phyloP scores from a whole-genome alignment of 768 basidiomycete species.

The Tylopilus plumbeoviolaceoides region DNA sequence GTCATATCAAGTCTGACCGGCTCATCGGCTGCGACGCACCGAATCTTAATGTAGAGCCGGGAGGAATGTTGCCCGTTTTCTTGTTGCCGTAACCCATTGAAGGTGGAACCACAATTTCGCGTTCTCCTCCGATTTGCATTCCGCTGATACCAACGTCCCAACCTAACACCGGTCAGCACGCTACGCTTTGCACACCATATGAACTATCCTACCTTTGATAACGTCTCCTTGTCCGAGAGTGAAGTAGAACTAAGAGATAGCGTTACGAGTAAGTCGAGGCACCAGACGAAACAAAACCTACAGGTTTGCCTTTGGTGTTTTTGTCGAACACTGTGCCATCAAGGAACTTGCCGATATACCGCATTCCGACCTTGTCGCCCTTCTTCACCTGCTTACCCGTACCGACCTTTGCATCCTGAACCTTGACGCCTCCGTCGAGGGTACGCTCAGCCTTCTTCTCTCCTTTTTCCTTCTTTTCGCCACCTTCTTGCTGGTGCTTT shows the following conservation, averaged over 20 bases:
- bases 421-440: constrained; percentile 68
- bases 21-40: constrained; percentile 44
- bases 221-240: constrained; percentile 84
- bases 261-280: neutral
- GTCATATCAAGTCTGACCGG: neutral
- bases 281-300: constrained; percentile 36
- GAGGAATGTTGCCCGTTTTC: constrained; percentile 60
- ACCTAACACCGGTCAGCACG: constrained; percentile 36
- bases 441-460: constrained; percentile 29
- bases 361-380: constrained; percentile 78
- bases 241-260: constrained; percentile 59
- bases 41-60: constrained; percentile 78
- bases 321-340: constrained; percentile 76
- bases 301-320: constrained; percentile 83
- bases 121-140: constrained; percentile 90
- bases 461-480: constrained; percentile 25
- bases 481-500: constrained; percentile 30
- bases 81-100: constrained; percentile 67
- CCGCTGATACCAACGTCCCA: constrained; percentile 93
- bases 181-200: neutral
- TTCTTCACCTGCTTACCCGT: constrained; percentile 84
- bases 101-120: constrained; percentile 71
- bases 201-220: constrained; percentile 64
- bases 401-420: constrained; percentile 74
- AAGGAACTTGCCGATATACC: constrained; percentile 88